Evolutionary conservation across 2,329 filamentous ascomycete species (phyloP).

Genomic region (Penicillium janthinellum): DNA sequence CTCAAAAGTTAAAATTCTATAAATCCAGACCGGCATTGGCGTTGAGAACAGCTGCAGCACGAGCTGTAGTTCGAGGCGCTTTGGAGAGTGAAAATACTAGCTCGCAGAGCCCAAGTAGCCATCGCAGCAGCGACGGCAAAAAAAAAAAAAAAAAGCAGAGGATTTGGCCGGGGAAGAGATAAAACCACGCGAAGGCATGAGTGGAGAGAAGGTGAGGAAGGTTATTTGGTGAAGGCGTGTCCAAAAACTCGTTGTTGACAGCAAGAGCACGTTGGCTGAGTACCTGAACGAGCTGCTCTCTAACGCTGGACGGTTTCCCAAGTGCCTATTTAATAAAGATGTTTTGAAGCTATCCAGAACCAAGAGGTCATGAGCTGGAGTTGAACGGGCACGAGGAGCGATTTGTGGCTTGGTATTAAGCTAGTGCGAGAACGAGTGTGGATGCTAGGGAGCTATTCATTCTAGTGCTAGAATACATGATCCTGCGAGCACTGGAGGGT

Average conservation of each 20-base stretch:
- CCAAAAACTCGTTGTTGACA: not conserved
- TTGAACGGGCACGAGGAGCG: not conserved
- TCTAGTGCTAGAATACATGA: conserved; percentile 2
- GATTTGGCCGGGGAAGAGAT: not conserved
- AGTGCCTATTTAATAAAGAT: not conserved
- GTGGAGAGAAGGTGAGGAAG: not conserved
- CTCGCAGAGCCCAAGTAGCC: not conserved
- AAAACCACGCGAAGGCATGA: not conserved
- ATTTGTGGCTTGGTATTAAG: not conserved
- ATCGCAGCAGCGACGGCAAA: not conserved
- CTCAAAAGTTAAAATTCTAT: no score
- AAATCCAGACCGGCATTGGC: no score
- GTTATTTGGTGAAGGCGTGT: not conserved
- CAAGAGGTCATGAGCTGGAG: not conserved
- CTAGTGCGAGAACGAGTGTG: not conserved
- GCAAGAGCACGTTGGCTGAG: not conserved
- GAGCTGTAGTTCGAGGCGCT: not conserved
- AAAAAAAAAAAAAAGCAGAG: not conserved
- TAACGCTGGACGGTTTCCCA: not conserved
- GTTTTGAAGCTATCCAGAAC: conserved; percentile 1
- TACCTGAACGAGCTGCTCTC: not conserved
- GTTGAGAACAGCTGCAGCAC: not conserved
- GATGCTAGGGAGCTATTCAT: not conserved
- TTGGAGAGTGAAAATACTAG: not conserved
- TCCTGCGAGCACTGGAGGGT: not conserved